Conservation (phyloP, 768 basidiomycete species). For the Panaeolus papilionaceus region DNA sequence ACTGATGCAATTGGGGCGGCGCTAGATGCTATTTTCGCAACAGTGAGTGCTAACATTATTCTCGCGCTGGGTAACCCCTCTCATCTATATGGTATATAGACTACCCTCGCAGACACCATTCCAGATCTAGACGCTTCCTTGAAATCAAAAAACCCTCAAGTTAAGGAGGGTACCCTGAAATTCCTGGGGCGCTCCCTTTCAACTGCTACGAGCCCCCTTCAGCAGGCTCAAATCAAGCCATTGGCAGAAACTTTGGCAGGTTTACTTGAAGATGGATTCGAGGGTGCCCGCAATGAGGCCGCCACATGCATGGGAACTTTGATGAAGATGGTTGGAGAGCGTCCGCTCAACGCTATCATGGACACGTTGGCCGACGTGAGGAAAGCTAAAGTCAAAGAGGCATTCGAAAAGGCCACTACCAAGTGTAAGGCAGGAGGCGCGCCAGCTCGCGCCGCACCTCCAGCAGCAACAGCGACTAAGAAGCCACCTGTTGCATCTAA, state of each 20-base stretch:
- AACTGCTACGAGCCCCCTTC: conserved; percentile 71
- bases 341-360: conserved; percentile 85
- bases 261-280: conserved; percentile 87
- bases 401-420: conserved; percentile 89
- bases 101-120: conserved; percentile 78
- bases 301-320: conserved; percentile 86
- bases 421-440: conserved; percentile 78
- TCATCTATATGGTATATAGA: conserved; percentile 49
- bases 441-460: conserved; percentile 52
- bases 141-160: conserved; percentile 94
- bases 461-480: conserved; percentile 24
- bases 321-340: conserved; percentile 97
- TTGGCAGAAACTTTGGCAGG: conserved; percentile 77
- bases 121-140: conserved; percentile 82
- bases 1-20: conserved; percentile 89
- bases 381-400: conserved; percentile 93
- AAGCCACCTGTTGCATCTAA: conserved; percentile 20
- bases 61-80: conserved; percentile 17
- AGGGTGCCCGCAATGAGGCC: conserved; percentile 90
- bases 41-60: conserved; percentile 55
- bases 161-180: conserved; percentile 91
- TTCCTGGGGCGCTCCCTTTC: conserved; percentile 84
- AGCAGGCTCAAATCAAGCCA: conserved; percentile 78
- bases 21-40: conserved; percentile 86
- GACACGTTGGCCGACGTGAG: conserved; percentile 87